Conservation (phyloP, 2,329 filamentous ascomycete species). For the Pseudodiploospora longispora region DNA sequence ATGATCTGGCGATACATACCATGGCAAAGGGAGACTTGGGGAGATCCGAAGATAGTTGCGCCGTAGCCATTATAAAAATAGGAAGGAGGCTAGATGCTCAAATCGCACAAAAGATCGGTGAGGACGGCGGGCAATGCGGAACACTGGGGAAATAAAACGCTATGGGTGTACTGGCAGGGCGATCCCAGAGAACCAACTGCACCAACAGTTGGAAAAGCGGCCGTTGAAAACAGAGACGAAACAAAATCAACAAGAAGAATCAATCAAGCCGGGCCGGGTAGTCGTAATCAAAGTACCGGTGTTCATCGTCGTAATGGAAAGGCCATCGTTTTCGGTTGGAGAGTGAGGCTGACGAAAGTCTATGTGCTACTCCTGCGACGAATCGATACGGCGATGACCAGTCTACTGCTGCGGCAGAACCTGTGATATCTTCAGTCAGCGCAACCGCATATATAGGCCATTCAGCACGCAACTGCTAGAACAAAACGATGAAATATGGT, state of each 20-base stretch:
- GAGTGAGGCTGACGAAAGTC: conserved; percentile 2
- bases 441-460: conserved; percentile 1
- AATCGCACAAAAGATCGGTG: conserved; percentile 8
- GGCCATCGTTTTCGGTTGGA: conserved; percentile 22
- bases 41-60: conserved; percentile 37
- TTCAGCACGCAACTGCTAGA: neutral
- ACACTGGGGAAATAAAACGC: conserved; percentile 7
- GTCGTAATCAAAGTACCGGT: conserved; percentile 40
- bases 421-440: conserved; percentile 1
- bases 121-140: conserved; percentile 10
- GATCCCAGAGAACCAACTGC: conserved; percentile 1
- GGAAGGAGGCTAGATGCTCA: conserved; percentile 14
- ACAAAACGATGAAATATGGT: conserved; percentile 6
- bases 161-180: conserved; percentile 2
- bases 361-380: neutral
- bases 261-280: conserved; percentile 44
- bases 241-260: conserved; percentile 46
- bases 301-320: conserved; percentile 46
- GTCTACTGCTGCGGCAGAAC: conserved; percentile 4
- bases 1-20: conserved; percentile 35
- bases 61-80: conserved; percentile 35
- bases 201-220: conserved; percentile 4
- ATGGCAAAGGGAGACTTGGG: conserved; percentile 68
- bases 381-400: conserved; percentile 2
- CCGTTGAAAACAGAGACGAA: conserved; percentile 20